phyloP scores from a whole-genome alignment of 208 protist genomes.

The Novymonas esmeraldas region DNA sequence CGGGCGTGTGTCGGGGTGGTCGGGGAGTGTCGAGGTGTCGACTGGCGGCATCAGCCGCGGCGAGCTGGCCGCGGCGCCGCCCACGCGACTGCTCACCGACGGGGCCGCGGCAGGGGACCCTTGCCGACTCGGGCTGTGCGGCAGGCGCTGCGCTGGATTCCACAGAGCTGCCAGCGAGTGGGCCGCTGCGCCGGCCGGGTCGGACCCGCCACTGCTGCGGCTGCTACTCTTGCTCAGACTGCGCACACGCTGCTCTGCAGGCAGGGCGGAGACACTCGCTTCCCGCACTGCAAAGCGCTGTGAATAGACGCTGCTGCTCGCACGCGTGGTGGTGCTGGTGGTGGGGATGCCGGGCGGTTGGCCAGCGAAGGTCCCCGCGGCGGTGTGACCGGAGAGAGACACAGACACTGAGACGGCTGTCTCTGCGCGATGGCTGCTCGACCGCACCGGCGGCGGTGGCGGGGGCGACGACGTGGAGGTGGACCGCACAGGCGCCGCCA shows the following conservation, averaged over 20 bases:
- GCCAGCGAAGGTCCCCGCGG: no score
- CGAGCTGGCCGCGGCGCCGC: no score
- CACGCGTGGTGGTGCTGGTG: neutral
- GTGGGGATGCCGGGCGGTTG: neutral
- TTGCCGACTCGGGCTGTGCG: neutral
- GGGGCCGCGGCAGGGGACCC: neutral
- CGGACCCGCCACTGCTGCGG: neutral
- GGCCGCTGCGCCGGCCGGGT: neutral
- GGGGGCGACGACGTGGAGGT: neutral
- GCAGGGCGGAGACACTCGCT: neutral
- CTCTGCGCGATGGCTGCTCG: neutral
- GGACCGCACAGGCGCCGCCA: neutral
- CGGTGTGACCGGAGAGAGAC: neutral
- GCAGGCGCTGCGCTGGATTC: neutral
- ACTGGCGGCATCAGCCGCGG: no score
- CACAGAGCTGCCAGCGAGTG: neutral
- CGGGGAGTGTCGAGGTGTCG: no score
- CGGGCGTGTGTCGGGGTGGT: neutral
- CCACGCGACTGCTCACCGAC: neutral
- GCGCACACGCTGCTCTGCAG: neutral
- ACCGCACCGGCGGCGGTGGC: neutral
- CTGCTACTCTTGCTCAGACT: neutral
- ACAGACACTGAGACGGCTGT: no score
- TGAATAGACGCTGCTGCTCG: conserved; percentile 10
- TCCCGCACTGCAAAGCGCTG: conserved; percentile 27